These are phyloP conservation scores for Heritiera fomes DNA, from an alignment of 345 rosid genomes.

Conservation along the genomic window DNA sequence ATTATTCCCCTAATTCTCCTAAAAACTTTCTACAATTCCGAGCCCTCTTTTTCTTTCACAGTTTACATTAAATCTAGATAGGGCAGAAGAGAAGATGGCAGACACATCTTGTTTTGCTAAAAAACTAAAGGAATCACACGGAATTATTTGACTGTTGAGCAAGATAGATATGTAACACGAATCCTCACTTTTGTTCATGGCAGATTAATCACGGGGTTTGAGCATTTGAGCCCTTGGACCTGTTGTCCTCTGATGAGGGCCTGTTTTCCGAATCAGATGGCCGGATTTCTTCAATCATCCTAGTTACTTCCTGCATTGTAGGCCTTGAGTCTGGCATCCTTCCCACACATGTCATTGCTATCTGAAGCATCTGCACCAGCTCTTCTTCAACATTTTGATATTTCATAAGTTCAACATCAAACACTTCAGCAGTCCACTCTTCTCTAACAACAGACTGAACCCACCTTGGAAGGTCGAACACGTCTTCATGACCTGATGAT, in stretches of 20 bases:
- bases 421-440: constrained; percentile 93
- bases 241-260: constrained; percentile 51
- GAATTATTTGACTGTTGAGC: background rate
- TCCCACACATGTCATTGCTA: constrained; percentile 85
- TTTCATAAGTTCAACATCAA: constrained; percentile 74
- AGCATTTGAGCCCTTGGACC: constrained; percentile 27
- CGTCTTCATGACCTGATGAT: constrained; percentile 53
- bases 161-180: background rate
- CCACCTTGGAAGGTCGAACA: constrained; percentile 83
- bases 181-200: constrained; percentile 1
- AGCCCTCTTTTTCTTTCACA: background rate
- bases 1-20: too few relatives aligned
- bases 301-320: constrained; percentile 68
- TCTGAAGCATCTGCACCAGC: constrained; percentile 91
- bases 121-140: constrained; percentile 25
- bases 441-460: constrained; percentile 81
- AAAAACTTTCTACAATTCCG: background rate
- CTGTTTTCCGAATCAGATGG: constrained; percentile 57
- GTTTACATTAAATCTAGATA: background rate
- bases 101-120: constrained; percentile 11
- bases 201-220: constrained; percentile 25
- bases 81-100: background rate
- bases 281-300: constrained; percentile 76
- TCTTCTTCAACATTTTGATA: constrained; percentile 67
- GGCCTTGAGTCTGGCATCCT: constrained; percentile 73